These are phyloP conservation scores for Mucor lusitanicus DNA, from an alignment of 371 early-diverging fungal genomes.

Conservation along the genomic window DNA sequence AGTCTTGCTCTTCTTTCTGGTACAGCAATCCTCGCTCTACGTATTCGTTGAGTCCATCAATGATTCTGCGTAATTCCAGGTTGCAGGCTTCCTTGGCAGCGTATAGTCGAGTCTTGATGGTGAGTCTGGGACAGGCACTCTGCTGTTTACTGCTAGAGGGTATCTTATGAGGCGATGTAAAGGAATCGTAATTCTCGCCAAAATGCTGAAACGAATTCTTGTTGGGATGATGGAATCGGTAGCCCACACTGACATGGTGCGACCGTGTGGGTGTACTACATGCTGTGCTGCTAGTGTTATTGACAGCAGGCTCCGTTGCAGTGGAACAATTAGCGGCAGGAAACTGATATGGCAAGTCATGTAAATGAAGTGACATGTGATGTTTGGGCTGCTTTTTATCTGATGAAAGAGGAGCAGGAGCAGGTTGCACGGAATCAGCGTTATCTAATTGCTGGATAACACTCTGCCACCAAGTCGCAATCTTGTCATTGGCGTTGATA, in stretches of 20 bases:
- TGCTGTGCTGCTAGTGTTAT: not conserved
- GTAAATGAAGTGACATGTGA: conserved; percentile 11
- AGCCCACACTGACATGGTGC: conserved; percentile 3
- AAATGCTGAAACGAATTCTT: conserved; percentile 15
- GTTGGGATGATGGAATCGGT: conserved; percentile 11
- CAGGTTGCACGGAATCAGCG: not conserved
- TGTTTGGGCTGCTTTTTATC: not conserved
- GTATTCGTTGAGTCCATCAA: conserved; percentile 71
- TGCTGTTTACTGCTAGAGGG: not conserved
- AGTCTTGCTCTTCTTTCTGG: not conserved
- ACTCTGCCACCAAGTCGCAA: conserved; percentile 15
- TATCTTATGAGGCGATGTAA: not conserved
- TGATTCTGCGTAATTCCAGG: conserved; percentile 62
- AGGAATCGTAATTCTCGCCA: conserved; percentile 7
- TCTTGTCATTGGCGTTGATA: not conserved
- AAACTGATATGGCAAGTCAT: conserved; percentile 10
- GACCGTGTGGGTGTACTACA: conserved; percentile 2
- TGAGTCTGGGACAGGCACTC: conserved; percentile 10
- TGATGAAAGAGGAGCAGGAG: not conserved
- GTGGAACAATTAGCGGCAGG: not conserved
- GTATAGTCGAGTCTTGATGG: conserved; percentile 39
- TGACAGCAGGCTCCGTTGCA: not conserved
- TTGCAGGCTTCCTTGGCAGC: conserved; percentile 51
- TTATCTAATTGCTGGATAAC: not conserved
- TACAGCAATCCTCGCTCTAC: conserved; percentile 70